These are phyloP conservation scores for Lactarius deliciosus DNA, from an alignment of 768 basidiomycete species.

Conservation along the genomic window DNA sequence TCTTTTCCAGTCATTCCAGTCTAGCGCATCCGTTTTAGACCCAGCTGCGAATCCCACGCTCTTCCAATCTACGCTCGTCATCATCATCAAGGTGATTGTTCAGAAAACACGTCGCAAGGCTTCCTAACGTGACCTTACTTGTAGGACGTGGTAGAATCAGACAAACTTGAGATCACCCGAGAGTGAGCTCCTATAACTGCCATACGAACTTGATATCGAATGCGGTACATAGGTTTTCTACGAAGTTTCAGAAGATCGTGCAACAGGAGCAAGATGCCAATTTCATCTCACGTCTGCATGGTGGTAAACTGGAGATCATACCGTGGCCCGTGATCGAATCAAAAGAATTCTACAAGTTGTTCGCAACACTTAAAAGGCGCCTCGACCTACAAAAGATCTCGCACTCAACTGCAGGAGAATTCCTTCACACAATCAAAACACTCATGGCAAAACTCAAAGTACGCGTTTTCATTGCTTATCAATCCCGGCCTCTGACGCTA, in stretches of 20 bases:
- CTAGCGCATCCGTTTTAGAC: constrained; percentile 54
- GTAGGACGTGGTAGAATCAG: constrained; percentile 62
- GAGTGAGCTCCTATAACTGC: constrained; percentile 43
- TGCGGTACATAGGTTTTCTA: constrained; percentile 43
- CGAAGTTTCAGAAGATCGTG: constrained; percentile 62
- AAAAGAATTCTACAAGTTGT: constrained; percentile 54
- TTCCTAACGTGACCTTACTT: background rate
- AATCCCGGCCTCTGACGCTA: too few relatives aligned
- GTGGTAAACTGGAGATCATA: constrained; percentile 53
- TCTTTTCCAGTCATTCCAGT: constrained; percentile 60
- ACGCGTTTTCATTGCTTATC: background rate
- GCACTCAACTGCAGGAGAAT: constrained; percentile 51
- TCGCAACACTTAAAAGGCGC: constrained; percentile 44
- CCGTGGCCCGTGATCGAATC: constrained; percentile 49
- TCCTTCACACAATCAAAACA: constrained; percentile 56
- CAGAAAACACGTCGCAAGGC: background rate
- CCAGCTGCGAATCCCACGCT: constrained; percentile 58
- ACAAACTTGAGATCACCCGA: constrained; percentile 53
- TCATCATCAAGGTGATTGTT: constrained; percentile 57
- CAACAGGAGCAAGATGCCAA: constrained; percentile 59
- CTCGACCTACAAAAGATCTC: constrained; percentile 51
- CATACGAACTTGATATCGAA: background rate
- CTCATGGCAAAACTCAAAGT: constrained; percentile 69
- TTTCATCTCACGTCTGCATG: constrained; percentile 60
- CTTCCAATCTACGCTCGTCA: constrained; percentile 56